Conservation (phyloP, 495 filamentous ascomycete species). For the Haplographium delicatum region DNA sequence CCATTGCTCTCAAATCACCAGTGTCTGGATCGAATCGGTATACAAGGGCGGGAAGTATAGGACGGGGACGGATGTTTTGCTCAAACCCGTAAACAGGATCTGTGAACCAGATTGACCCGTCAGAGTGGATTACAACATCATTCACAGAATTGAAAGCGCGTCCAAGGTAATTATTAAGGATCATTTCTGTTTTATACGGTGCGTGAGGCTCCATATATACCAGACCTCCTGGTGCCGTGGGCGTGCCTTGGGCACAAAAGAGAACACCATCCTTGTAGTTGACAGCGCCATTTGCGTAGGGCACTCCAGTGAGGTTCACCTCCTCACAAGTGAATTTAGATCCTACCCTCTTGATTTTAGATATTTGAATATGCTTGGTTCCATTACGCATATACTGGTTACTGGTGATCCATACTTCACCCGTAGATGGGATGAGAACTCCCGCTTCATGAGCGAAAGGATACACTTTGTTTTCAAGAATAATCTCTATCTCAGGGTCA, state of each 20-base stretch:
- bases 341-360: not conserved
- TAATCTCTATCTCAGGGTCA: slow-evolving; percentile 5
- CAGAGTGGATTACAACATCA: slow-evolving; percentile 44
- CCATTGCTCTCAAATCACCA: slow-evolving; percentile 41
- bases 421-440: not conserved
- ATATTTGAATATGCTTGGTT: slow-evolving; percentile 8
- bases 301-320: not conserved
- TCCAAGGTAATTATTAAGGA: slow-evolving; percentile 45
- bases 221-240: slow-evolving; percentile 36
- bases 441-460: slow-evolving; percentile 14
- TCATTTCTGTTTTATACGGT: slow-evolving; percentile 16
- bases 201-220: slow-evolving; percentile 35
- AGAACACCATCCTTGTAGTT: slow-evolving; percentile 27
- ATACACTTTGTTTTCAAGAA: slow-evolving; percentile 6
- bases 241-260: slow-evolving; percentile 45
- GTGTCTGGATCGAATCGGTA: slow-evolving; percentile 43
- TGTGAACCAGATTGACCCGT: slow-evolving; percentile 55
- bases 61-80: slow-evolving; percentile 46
- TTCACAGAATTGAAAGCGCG: slow-evolving; percentile 57
- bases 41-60: slow-evolving; percentile 47
- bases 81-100: slow-evolving; percentile 53
- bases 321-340: not conserved
- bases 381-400: slow-evolving; percentile 3
- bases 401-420: slow-evolving; percentile 5
- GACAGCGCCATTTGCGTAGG: slow-evolving; percentile 12